Conservation (phyloP, 1,139 yeast genomes). For the Candida sanyaensis region DNA sequence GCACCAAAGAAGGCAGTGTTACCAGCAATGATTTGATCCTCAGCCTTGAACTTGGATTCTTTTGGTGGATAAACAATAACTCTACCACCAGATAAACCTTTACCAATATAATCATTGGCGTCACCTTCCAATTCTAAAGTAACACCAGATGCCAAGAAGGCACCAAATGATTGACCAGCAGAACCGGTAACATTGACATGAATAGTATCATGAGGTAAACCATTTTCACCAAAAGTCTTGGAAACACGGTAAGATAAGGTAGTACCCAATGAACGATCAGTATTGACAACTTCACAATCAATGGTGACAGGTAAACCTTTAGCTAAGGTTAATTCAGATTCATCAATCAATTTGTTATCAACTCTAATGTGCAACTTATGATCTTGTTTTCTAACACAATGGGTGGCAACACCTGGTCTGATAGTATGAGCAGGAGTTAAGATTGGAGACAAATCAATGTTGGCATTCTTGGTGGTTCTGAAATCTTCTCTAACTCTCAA, state of each 20-base stretch:
- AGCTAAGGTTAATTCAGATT: slow-evolving; percentile 89
- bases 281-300: slow-evolving; percentile 89
- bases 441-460: slow-evolving; percentile 88
- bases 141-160: slow-evolving; percentile 93
- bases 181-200: slow-evolving; percentile 90
- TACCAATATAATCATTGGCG: slow-evolving; percentile 96
- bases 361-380: slow-evolving; percentile 89
- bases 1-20: slow-evolving; percentile 98
- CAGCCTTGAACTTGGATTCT: slow-evolving; percentile 82
- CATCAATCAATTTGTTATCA: slow-evolving; percentile 94
- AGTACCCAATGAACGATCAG: slow-evolving; percentile 95
- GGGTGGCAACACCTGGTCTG: slow-evolving; percentile 97
- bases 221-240: slow-evolving; percentile 88
- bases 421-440: slow-evolving; percentile 95
- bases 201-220: slow-evolving; percentile 93
- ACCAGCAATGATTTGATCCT: slow-evolving; percentile 95
- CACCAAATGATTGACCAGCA: slow-evolving; percentile 99
- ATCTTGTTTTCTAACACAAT: slow-evolving; percentile 92
- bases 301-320: slow-evolving; percentile 94
- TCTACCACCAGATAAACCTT: slow-evolving; percentile 96
- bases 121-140: slow-evolving; percentile 97
- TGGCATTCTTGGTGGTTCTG: slow-evolving; percentile 86
- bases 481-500: slow-evolving; percentile 82
- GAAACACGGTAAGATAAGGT: slow-evolving; percentile 93
- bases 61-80: slow-evolving; percentile 89